Evolutionary conservation across 495 filamentous ascomycete genomes (phyloP).

Genomic region (Penicillium flavigenum): DNA sequence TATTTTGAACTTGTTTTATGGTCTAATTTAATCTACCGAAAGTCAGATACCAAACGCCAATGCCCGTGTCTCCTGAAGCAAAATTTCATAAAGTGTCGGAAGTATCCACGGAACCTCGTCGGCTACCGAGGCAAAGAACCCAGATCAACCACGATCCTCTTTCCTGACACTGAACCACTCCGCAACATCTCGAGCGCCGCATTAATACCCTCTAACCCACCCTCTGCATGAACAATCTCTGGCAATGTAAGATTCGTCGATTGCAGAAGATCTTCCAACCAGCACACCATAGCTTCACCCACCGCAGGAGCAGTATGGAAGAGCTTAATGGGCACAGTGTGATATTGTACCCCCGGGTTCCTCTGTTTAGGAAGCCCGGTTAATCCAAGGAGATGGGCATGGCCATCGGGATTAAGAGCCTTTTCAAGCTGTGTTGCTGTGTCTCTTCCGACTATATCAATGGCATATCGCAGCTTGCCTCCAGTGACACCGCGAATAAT

Average conservation of each 20-base stretch:
- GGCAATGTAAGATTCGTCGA: slow-evolving; percentile 49
- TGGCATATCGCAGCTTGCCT: slow-evolving; percentile 56
- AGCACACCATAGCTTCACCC: slow-evolving; percentile 55
- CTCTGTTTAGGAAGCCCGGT: slow-evolving; percentile 58
- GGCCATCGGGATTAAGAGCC: slow-evolving; percentile 38
- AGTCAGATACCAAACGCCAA: slow-evolving; percentile 7
- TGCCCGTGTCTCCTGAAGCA: neutral
- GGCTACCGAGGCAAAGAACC: slow-evolving; percentile 12
- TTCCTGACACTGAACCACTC: slow-evolving; percentile 56
- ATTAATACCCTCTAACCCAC: slow-evolving; percentile 62
- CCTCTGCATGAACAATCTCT: slow-evolving; percentile 57
- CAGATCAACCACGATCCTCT: slow-evolving; percentile 57
- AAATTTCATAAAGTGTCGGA: neutral
- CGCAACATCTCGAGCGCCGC: slow-evolving; percentile 58
- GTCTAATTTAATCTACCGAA: neutral
- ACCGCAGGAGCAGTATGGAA: slow-evolving; percentile 61
- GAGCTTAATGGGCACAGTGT: slow-evolving; percentile 67
- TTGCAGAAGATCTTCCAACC: slow-evolving; percentile 59
- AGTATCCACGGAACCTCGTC: neutral
- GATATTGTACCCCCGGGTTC: slow-evolving; percentile 46
- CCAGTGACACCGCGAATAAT: slow-evolving; percentile 56
- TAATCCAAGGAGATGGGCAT: slow-evolving; percentile 60
- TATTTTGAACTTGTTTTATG: neutral
- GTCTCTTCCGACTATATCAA: slow-evolving; percentile 62
- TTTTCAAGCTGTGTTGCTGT: slow-evolving; percentile 52